phyloP scores from a whole-genome alignment of 2,329 filamentous ascomycete genomes.

The Xylaria sp. region DNA sequence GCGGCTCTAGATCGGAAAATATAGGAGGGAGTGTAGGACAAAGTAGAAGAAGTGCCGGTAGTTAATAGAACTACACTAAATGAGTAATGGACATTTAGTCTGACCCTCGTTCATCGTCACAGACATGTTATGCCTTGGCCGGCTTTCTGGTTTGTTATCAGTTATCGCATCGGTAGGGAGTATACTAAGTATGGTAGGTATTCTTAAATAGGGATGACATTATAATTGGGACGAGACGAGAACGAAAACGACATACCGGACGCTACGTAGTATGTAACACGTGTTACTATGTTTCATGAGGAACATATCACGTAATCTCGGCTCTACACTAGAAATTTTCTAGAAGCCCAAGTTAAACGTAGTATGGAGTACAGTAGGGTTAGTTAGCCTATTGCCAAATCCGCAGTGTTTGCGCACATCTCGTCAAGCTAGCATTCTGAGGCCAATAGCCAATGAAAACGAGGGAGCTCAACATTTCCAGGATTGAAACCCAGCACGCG shows the following conservation, averaged over 20 bases:
- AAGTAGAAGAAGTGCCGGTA: slow-evolving; percentile 1
- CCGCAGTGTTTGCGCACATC: slow-evolving; percentile 4
- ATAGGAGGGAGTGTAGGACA: neutral
- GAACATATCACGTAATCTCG: neutral
- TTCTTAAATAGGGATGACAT: neutral
- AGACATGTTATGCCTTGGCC: too few species aligned
- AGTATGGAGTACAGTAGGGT: neutral
- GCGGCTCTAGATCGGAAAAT: slow-evolving; percentile 24
- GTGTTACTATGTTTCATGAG: slow-evolving; percentile 4
- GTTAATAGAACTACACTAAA: neutral
- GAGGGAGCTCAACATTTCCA: slow-evolving; percentile 15
- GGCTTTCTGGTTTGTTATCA: too few species aligned
- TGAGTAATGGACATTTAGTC: neutral
- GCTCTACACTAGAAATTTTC: slow-evolving; percentile 35
- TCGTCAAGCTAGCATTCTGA: slow-evolving; percentile 14
- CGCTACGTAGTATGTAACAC: slow-evolving; percentile 1
- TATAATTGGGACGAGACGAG: neutral
- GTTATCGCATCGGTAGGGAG: too few species aligned
- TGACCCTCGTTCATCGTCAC: neutral
- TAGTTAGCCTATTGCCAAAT: neutral
- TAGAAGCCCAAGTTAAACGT: slow-evolving; percentile 27
- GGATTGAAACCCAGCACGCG: slow-evolving; percentile 21
- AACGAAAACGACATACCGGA: slow-evolving; percentile 8
- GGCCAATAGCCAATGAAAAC: slow-evolving; percentile 26
- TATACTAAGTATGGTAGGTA: too few species aligned